Percentiles rank a stretch among this genome's conserved stretches.
phyloP scores from a whole-genome alignment of 1,284 basidiomycete genomes.

The Melampsora americana region DNA sequence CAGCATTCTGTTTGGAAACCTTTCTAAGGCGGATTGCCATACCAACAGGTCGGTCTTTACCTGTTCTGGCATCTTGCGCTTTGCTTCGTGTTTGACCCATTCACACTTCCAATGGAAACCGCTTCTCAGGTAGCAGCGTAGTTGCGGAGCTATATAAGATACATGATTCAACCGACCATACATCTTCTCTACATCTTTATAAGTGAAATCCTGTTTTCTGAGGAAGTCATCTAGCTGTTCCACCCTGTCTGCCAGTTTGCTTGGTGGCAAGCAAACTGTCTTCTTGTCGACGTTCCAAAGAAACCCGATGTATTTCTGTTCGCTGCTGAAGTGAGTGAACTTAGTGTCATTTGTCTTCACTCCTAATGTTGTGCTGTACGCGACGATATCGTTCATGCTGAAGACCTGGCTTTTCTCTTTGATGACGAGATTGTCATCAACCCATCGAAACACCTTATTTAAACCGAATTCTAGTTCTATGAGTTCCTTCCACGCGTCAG shows the following conservation, averaged over 20 bases:
- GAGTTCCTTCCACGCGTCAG: slow-evolving; percentile 6
- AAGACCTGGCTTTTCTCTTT: background rate
- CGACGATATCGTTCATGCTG: background rate
- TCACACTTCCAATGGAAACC: background rate
- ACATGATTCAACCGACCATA: background rate
- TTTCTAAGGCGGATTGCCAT: background rate
- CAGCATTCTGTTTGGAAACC: background rate
- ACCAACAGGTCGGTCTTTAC: too few relatives aligned
- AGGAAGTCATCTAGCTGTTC: background rate
- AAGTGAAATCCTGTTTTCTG: background rate
- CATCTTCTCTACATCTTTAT: background rate
- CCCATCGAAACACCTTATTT: background rate
- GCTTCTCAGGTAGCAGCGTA: background rate
- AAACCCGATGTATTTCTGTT: slow-evolving; percentile 15
- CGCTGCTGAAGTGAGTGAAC: background rate
- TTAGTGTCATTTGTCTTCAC: background rate
- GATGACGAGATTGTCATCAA: slow-evolving; percentile 1
- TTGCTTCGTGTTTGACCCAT: background rate
- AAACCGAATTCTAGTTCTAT: background rate
- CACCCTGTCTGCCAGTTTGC: background rate
- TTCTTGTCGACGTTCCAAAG: background rate
- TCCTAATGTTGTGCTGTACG: background rate
- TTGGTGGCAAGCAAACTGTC: background rate
- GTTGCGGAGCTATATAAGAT: background rate
- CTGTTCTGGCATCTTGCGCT: too few relatives aligned